Evolutionary conservation across 371 early-diverging fungal species (phyloP).

Genomic region (Mucor indicus): DNA sequence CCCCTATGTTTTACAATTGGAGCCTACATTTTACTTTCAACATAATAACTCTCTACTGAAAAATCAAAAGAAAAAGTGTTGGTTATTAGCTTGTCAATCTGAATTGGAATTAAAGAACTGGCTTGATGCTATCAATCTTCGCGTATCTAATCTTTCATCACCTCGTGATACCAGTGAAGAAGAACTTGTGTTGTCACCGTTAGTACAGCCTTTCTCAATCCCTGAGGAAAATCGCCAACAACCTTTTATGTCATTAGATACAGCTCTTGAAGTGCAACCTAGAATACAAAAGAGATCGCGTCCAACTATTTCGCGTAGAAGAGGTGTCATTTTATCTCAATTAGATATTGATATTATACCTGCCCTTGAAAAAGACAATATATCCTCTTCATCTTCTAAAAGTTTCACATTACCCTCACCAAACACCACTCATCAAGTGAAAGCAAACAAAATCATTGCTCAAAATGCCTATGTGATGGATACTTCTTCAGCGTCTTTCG

Average conservation of each 20-base stretch:
- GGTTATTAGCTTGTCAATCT: slow-evolving; percentile 30
- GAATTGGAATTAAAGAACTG: slow-evolving; percentile 21
- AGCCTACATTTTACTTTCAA: slow-evolving; percentile 15
- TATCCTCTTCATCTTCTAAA: slow-evolving; percentile 15
- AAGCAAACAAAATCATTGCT: too few relatives aligned
- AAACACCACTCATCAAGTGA: too few relatives aligned
- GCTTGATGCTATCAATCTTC: slow-evolving; percentile 15
- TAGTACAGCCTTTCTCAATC: slow-evolving; percentile 10
- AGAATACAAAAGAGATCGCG: neutral
- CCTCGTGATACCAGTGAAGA: neutral
- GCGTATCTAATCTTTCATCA: neutral
- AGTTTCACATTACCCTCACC: too few relatives aligned
- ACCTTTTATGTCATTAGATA: slow-evolving; percentile 3
- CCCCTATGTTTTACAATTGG: slow-evolving; percentile 25
- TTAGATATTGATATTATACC: slow-evolving; percentile 8
- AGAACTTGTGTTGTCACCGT: slow-evolving; percentile 2
- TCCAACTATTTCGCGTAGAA: slow-evolving; percentile 15
- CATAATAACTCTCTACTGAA: neutral
- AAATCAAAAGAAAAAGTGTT: slow-evolving; percentile 8
- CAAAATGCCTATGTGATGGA: too few relatives aligned
- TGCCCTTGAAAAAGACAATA: slow-evolving; percentile 7
- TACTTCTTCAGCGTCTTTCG: too few relatives aligned
- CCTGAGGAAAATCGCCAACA: slow-evolving; percentile 11
- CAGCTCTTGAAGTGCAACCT: neutral
- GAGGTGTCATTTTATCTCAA: slow-evolving; percentile 20